Percentiles rank a stretch among this genome's conserved stretches.
Evolutionary conservation across 768 basidiomycete species (phyloP).

Genomic region (Agrocybe pediades): DNA sequence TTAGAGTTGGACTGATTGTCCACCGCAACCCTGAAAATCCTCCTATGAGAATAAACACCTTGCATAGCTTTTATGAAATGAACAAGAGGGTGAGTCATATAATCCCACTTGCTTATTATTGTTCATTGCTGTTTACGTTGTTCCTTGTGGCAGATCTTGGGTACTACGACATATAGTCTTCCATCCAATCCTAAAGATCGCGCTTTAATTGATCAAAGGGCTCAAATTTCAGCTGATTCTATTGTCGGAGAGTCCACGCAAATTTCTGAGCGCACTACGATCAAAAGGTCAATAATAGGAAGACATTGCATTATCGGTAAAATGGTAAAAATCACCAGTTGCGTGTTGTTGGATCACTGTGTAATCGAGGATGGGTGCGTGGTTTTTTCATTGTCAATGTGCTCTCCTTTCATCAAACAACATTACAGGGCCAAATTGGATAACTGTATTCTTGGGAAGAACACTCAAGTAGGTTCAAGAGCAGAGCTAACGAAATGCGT

Average conservation of each 20-base stretch:
- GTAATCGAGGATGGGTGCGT: conserved; percentile 83
- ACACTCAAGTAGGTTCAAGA: conserved; percentile 70
- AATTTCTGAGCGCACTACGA: conserved; percentile 74
- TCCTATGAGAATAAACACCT: conserved; percentile 73
- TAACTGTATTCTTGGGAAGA: conserved; percentile 73
- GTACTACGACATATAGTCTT: conserved; percentile 50
- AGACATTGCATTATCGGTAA: conserved; percentile 84
- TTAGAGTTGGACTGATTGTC: conserved; percentile 67
- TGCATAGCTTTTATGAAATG: conserved; percentile 76
- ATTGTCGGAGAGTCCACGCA: conserved; percentile 83
- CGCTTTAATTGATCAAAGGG: conserved; percentile 74
- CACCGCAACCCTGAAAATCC: conserved; percentile 55
- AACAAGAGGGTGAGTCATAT: conserved; percentile 67
- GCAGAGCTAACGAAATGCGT: conserved; percentile 69
- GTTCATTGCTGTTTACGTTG: not conserved
- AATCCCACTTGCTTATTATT: too few relatives aligned
- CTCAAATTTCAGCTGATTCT: conserved; percentile 82
- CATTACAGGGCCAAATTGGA: conserved; percentile 69
- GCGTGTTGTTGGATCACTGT: conserved; percentile 88
- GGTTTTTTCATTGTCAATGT: not conserved
- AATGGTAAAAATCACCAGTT: conserved; percentile 81
- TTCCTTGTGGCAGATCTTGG: conserved; percentile 45
- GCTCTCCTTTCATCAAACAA: not conserved
- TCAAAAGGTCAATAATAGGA: conserved; percentile 81
- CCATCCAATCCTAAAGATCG: conserved; percentile 65